These are phyloP conservation scores for Larix sibirica DNA, from an alignment of 83 land plant genomes.

Conservation along the genomic window DNA sequence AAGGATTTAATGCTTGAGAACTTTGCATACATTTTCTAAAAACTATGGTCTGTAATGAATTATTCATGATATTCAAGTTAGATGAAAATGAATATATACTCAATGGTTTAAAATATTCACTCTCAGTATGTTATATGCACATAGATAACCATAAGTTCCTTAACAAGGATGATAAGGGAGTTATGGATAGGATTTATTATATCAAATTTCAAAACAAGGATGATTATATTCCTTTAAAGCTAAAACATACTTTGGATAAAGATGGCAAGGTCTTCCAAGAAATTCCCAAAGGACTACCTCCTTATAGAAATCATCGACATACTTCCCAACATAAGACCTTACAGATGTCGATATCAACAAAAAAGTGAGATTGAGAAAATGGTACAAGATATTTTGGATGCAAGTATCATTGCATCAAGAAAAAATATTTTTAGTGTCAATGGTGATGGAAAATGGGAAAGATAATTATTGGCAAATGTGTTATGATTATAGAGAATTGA, in stretches of 20 bases:
- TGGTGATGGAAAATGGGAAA: not conserved
- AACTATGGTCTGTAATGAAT: no score
- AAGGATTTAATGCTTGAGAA: not conserved
- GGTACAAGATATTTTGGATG: not conserved
- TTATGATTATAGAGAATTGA: not conserved
- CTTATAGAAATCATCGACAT: not conserved
- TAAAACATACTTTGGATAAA: not conserved
- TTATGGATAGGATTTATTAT: not conserved
- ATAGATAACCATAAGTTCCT: no score
- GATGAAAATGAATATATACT: not conserved
- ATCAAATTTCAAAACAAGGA: not conserved
- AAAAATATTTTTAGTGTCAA: no score
- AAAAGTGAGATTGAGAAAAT: not conserved
- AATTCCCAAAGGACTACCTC: not conserved
- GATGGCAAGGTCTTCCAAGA: not conserved
- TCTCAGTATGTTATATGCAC: no score
- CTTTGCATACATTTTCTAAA: no score
- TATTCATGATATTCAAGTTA: no score
- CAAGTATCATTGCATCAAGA: not conserved
- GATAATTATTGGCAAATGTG: not conserved
- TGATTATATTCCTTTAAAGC: not conserved
- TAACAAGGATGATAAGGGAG: not conserved
- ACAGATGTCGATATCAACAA: not conserved
- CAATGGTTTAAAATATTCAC: not conserved
- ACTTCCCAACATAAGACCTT: not conserved